Base-by-base conservation (phyloP, 345 rosid species). In the Arabidopsis suecica region DNA sequence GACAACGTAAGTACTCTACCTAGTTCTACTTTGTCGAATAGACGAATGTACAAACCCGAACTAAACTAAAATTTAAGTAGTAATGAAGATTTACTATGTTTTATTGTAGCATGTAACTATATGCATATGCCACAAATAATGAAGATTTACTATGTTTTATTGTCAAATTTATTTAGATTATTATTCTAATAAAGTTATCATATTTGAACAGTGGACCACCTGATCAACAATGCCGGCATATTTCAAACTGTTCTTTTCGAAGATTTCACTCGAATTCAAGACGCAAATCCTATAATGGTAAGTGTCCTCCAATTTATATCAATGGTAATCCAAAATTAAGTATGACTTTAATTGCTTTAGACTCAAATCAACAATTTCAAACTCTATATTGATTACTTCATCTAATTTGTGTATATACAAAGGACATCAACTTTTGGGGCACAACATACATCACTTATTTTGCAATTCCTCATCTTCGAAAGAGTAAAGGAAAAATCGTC, bases 361-460 rank as follows among this genome's bases (percentile, higher is more conserved):
- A 45, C 20, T 14, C 9, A 45, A 45, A 49, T 9, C 54, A 49
- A 18, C 25, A 49, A 49, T 3, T 28, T 28, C 54, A 20, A 5
- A 37, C 3, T 3, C 33, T 61, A 11, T 51, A 54, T 14, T 44
- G 20, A 69, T 7, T 28, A 28, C 20, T 37, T 56, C 13, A 23
- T 61, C 9, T 56, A 42, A 57, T 18, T 18, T 69, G 44, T 32
- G 9, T 49, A 20, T 30, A 61, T 71, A 53, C 7, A 12, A 64
- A 85, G 87, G 78, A 84, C 13, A 69, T 61, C 3, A 85, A 87
- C 53, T 87, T 83, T 69, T 82, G 91, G 91, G 91, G 89, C 2
- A 48, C 86, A 3, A 64, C 74, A 9, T 79, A 82, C 18, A 54
- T 68, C 36, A 81, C 87, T 9, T 78, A 74, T 33, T 84, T 82